Conservation (phyloP, 1,284 basidiomycete species). For the Cutaneotrichosporon sp. region DNA sequence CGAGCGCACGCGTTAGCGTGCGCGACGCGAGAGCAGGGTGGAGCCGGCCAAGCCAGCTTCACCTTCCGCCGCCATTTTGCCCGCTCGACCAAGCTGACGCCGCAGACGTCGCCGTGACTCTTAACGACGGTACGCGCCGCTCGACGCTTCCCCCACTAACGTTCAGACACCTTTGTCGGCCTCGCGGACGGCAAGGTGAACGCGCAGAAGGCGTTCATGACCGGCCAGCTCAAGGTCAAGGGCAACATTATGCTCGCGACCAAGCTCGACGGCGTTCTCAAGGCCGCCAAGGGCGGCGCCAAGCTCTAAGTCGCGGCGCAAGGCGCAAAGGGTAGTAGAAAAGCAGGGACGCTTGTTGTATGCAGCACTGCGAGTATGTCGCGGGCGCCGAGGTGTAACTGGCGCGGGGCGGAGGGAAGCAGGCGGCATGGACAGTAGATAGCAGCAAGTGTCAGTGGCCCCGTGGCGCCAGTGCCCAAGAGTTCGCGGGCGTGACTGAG, state of each 20-base stretch:
- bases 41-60: too few relatives aligned
- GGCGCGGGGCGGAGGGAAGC: too few relatives aligned
- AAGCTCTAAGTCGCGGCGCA: constrained; percentile 30
- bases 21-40: too few relatives aligned
- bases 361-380: background rate
- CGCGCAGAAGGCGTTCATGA: constrained; percentile 92
- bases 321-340: too few relatives aligned
- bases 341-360: background rate
- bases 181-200: constrained; percentile 52
- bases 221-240: constrained; percentile 64
- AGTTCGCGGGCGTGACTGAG: too few relatives aligned
- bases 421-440: too few relatives aligned
- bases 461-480: too few relatives aligned
- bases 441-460: too few relatives aligned
- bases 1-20: background rate
- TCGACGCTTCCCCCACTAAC: background rate
- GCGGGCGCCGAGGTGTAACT: background rate
- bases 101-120: constrained; percentile 47
- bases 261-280: constrained; percentile 75
- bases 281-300: constrained; percentile 49
- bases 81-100: constrained; percentile 4
- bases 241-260: constrained; percentile 52
- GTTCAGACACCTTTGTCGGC: constrained; percentile 38
- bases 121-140: constrained; percentile 40
- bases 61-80: too few relatives aligned